Conservation (phyloP, 139 green algal species). For the Chlorella sorokiniana region DNA sequence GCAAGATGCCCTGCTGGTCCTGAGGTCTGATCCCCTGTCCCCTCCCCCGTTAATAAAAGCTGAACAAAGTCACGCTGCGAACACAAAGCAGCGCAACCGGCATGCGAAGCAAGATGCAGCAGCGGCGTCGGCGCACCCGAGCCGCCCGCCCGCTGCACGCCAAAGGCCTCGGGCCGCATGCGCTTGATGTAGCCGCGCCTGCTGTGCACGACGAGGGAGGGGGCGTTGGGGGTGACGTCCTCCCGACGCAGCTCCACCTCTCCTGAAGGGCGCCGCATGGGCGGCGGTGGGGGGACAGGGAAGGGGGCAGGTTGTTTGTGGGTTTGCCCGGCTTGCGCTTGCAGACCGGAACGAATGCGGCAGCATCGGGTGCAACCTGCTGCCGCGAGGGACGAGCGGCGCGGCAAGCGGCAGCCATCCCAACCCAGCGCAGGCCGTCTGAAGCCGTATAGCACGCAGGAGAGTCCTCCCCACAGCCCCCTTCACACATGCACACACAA, state of each 20-base stretch:
- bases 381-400: no score
- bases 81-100: not conserved
- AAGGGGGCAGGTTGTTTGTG: no score
- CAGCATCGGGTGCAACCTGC: no score
- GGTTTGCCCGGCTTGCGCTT: not conserved
- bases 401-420: no score
- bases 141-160: conserved; percentile 48
- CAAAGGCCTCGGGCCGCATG: conserved; percentile 72
- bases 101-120: not conserved
- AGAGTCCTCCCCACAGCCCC: no score
- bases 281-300: not conserved
- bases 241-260: conserved; percentile 42
- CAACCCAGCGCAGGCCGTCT: no score
- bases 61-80: no score
- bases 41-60: no score
- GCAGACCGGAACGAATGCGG: not conserved
- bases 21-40: no score
- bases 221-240: conserved; percentile 69
- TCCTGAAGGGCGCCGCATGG: conserved; percentile 11
- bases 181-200: conserved; percentile 89
- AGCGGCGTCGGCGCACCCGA: conserved; percentile 19
- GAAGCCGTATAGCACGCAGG: no score
- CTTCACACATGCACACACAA: no score
- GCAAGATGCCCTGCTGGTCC: no score
- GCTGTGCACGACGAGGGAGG: conserved; percentile 71